A percentile compares a stretch with the other conserved stretches of the same genome.
Conservation (phyloP, 345 rosid species). For the Brassica nigra region DNA sequence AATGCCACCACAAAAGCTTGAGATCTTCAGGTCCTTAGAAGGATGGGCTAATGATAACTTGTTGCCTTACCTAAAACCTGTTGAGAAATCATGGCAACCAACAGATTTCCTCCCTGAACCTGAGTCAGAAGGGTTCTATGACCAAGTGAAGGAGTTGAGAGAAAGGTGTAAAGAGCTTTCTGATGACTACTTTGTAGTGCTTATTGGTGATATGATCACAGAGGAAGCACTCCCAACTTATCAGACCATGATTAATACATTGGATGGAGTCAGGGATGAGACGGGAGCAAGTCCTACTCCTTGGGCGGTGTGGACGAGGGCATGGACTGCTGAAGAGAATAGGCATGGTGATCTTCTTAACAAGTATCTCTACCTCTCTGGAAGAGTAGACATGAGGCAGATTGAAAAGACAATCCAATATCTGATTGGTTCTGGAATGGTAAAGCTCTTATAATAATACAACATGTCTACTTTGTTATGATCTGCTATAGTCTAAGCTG, state of each 20-base stretch:
- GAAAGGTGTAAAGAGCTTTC: conserved; percentile 48
- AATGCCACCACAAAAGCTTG: conserved; percentile 64
- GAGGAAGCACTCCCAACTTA: conserved; percentile 89
- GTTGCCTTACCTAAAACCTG: conserved; percentile 55
- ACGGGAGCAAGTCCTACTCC: conserved; percentile 45
- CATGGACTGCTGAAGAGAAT: conserved; percentile 68
- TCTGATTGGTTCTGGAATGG: conserved; percentile 48
- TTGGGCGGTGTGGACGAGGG: conserved; percentile 62
- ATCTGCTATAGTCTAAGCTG: neutral
- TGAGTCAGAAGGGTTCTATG: conserved; percentile 56
- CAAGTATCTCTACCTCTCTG: conserved; percentile 61
- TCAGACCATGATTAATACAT: conserved; percentile 75
- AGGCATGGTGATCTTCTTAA: conserved; percentile 66
- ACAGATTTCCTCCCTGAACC: conserved; percentile 63
- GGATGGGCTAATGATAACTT: conserved; percentile 50
- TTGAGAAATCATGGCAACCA: conserved; percentile 71
- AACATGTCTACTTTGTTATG: no score
- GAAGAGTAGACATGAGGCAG: conserved; percentile 61
- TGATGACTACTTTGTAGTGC: conserved; percentile 44
- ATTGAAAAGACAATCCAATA: conserved; percentile 61
- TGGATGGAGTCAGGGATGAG: conserved; percentile 51
- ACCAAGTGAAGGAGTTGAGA: conserved; percentile 60
- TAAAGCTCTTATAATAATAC: conserved; percentile 5
- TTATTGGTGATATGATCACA: conserved; percentile 58
- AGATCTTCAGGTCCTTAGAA: conserved; percentile 59